Percentiles rank a stretch among this genome's conserved stretches.
phyloP scores from a whole-genome alignment of 257 asterid genomes.

The Marsdenia floribunda region DNA sequence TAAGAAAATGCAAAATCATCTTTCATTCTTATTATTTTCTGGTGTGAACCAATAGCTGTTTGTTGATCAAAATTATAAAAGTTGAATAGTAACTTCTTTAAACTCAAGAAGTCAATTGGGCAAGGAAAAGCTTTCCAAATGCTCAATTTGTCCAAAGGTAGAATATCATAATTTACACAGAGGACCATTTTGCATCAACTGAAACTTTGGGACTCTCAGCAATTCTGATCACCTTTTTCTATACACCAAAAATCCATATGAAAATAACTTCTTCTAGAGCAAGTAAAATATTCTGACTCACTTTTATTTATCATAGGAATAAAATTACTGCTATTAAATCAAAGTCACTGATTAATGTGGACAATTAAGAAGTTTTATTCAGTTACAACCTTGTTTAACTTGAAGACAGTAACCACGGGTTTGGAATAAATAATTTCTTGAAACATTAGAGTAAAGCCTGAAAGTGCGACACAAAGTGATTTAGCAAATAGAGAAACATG shows the following conservation, averaged over 20 bases:
- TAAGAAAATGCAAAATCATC: neutral
- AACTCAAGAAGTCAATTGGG: neutral
- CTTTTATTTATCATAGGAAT: neutral
- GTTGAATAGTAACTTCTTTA: neutral
- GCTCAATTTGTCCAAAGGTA: neutral
- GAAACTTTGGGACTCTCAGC: neutral
- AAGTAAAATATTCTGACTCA: neutral
- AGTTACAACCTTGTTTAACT: neutral
- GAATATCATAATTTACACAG: neutral
- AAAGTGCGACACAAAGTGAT: neutral
- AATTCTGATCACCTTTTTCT: neutral
- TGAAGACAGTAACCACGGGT: neutral
- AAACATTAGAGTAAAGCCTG: neutral
- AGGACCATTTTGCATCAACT: neutral
- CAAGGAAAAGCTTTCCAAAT: neutral
- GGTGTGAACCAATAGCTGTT: neutral
- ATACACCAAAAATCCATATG: neutral
- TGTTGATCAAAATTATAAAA: neutral
- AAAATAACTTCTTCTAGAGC: neutral
- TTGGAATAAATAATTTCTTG: neutral
- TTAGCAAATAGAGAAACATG: neutral
- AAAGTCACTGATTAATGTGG: neutral
- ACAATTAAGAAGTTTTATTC: neutral
- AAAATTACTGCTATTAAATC: neutral
- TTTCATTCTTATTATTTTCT: neutral